Evolutionary conservation across 1,284 basidiomycete genomes (phyloP).

Genomic region (Tetrapyrgos nigripes): DNA sequence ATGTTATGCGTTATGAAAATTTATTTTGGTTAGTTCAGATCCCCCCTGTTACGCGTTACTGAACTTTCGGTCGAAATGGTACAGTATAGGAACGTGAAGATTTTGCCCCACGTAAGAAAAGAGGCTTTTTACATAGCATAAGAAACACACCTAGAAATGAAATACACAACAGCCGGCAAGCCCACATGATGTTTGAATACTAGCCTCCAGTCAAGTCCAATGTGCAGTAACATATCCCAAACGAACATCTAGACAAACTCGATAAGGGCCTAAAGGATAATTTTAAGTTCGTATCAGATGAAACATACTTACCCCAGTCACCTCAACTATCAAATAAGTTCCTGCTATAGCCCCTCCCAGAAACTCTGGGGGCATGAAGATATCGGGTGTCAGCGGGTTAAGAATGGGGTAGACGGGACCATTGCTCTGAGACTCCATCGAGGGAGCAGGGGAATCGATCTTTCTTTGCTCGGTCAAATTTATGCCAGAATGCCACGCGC

Average conservation of each 20-base stretch:
- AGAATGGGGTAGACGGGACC: background rate
- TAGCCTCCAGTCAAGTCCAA: constrained; percentile 12
- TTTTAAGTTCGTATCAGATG: too few species aligned
- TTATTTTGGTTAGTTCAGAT: too few species aligned
- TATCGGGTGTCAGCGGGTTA: constrained; percentile 25
- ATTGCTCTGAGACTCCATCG: background rate
- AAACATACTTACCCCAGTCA: background rate
- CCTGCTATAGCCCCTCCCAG: constrained; percentile 18
- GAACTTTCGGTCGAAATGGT: too few species aligned
- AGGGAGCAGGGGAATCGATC: background rate
- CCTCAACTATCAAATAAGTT: constrained; percentile 18
- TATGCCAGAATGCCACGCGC: too few species aligned
- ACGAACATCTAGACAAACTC: constrained; percentile 16
- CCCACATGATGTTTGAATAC: constrained; percentile 9
- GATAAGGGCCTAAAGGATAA: too few species aligned
- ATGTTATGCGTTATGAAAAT: too few species aligned
- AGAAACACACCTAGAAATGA: constrained; percentile 7
- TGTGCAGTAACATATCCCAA: constrained; percentile 19
- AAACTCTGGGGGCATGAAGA: constrained; percentile 21
- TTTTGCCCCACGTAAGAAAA: too few species aligned
- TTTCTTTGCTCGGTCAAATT: too few species aligned
- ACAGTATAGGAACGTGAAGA: too few species aligned
- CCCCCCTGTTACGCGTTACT: too few species aligned
- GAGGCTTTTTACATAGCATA: too few species aligned
- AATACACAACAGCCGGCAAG: constrained; percentile 1